These are phyloP conservation scores for Waltergamsia citrina DNA, from an alignment of 2,329 filamentous ascomycete genomes.

Conservation along the genomic window DNA sequence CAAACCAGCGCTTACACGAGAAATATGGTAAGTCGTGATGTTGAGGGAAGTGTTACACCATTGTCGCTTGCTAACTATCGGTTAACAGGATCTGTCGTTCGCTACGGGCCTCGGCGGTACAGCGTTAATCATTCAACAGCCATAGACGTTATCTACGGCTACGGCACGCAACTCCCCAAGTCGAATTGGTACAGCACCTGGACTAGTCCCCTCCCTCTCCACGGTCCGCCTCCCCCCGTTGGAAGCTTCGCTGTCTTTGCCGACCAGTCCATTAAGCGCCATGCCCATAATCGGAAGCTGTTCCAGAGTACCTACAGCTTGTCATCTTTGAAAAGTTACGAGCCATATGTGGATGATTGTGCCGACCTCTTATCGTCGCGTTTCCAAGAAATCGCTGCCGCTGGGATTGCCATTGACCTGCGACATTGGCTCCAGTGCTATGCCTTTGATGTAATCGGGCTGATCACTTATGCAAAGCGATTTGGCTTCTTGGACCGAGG, in stretches of 20 bases:
- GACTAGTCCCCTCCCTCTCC: constrained; percentile 1
- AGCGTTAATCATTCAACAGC: constrained; percentile 30
- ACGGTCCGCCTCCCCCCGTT: constrained; percentile 3
- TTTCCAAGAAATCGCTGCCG: constrained; percentile 14
- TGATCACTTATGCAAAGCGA: constrained; percentile 28
- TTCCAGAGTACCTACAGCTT: constrained; percentile 21
- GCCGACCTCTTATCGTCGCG: constrained; percentile 15
- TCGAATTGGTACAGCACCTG: constrained; percentile 21
- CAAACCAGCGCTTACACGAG: constrained; percentile 17
- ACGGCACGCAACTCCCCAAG: constrained; percentile 19
- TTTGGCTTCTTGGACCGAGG: constrained; percentile 36
- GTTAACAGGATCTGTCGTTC: constrained; percentile 25
- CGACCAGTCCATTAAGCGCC: constrained; percentile 15
- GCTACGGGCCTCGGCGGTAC: constrained; percentile 37
- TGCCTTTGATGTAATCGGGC: constrained; percentile 28
- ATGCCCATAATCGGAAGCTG: constrained; percentile 14
- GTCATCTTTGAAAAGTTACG: constrained; percentile 21
- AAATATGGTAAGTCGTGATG: constrained; percentile 14
- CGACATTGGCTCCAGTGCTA: constrained; percentile 26
- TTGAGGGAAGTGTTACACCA: background rate
- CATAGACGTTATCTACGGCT: constrained; percentile 23
- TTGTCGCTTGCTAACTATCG: background rate
- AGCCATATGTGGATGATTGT: constrained; percentile 21
- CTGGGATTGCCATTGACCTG: constrained; percentile 14
- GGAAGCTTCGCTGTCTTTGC: constrained; percentile 16